Percentiles rank a stretch among this genome's conserved stretches.
Evolutionary conservation across 331 rosid species (phyloP).

Genomic region (Ulmus americana): DNA sequence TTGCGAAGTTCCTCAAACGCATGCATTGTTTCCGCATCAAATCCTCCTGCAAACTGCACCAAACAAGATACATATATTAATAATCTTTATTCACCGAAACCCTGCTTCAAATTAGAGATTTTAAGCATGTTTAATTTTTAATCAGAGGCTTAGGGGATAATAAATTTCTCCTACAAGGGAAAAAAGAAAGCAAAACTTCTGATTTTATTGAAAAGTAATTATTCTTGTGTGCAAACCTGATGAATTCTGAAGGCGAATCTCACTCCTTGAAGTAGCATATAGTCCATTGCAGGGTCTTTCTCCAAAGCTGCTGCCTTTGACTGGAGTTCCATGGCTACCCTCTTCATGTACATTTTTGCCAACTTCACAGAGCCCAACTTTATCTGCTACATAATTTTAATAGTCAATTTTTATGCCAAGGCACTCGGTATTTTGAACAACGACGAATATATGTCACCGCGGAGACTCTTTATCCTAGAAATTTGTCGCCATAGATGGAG

Average conservation of each 20-base stretch:
- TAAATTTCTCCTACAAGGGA: not conserved
- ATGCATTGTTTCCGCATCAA: slow-evolving; percentile 97
- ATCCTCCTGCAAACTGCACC: slow-evolving; percentile 97
- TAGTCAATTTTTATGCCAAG: not conserved
- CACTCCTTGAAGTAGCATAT: slow-evolving; percentile 99
- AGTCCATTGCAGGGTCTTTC: slow-evolving; percentile 97
- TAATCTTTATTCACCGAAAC: not conserved
- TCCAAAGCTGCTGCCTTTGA: slow-evolving; percentile 69
- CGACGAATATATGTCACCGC: too few relatives aligned
- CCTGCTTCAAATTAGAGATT: too few relatives aligned
- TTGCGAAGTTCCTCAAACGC: slow-evolving; percentile 91
- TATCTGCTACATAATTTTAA: slow-evolving; percentile 43
- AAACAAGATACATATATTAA: slow-evolving; percentile 9
- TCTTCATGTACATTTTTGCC: slow-evolving; percentile 86
- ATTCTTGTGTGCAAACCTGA: slow-evolving; percentile 48
- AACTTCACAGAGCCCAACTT: slow-evolving; percentile 83
- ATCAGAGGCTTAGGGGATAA: too few relatives aligned
- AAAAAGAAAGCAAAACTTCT: not conserved
- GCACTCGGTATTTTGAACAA: too few relatives aligned
- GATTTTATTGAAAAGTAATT: not conserved
- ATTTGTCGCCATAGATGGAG: too few relatives aligned
- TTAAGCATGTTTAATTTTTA: too few relatives aligned
- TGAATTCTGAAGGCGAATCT: slow-evolving; percentile 98
- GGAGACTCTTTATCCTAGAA: too few relatives aligned
- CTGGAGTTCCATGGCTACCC: slow-evolving; percentile 95